These are phyloP conservation scores for Penicillium coffeae DNA, from an alignment of 495 filamentous ascomycete genomes.

Conservation along the genomic window DNA sequence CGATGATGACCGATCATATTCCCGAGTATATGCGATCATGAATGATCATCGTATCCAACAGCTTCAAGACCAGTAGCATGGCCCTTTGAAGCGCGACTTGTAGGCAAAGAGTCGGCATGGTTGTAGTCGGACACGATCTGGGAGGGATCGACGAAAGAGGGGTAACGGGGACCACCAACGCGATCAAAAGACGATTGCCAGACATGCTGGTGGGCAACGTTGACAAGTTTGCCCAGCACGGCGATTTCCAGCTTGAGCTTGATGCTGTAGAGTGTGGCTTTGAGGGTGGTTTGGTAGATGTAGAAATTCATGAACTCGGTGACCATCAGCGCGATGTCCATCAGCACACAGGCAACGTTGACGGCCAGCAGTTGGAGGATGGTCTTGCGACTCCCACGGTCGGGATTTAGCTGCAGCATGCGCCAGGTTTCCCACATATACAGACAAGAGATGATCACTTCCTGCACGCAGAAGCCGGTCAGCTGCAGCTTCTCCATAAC, in stretches of 20 bases:
- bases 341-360: constrained; percentile 28
- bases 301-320: constrained; percentile 31
- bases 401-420: constrained; percentile 22
- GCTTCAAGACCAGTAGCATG: constrained; percentile 12
- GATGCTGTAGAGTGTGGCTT: constrained; percentile 27
- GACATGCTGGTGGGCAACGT: constrained; percentile 27
- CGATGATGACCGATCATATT: too few species aligned
- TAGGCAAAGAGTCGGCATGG: constrained; percentile 14
- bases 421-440: constrained; percentile 32
- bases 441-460: constrained; percentile 26
- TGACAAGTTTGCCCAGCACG: constrained; percentile 26
- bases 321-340: constrained; percentile 29
- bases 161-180: constrained; percentile 13
- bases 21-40: too few species aligned
- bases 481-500: constrained; percentile 29
- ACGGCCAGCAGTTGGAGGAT: constrained; percentile 28
- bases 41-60: constrained; percentile 8
- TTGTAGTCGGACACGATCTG: constrained; percentile 15
- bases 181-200: constrained; percentile 15
- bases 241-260: constrained; percentile 30
- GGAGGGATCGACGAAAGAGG: constrained; percentile 25
- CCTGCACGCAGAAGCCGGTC: constrained; percentile 28
- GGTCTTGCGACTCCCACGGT: constrained; percentile 23
- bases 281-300: constrained; percentile 29
- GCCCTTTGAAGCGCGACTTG: constrained; percentile 17